Evolutionary conservation across 1,139 yeast genomes (phyloP).

Genomic region (Saccharomyces hybrid): DNA sequence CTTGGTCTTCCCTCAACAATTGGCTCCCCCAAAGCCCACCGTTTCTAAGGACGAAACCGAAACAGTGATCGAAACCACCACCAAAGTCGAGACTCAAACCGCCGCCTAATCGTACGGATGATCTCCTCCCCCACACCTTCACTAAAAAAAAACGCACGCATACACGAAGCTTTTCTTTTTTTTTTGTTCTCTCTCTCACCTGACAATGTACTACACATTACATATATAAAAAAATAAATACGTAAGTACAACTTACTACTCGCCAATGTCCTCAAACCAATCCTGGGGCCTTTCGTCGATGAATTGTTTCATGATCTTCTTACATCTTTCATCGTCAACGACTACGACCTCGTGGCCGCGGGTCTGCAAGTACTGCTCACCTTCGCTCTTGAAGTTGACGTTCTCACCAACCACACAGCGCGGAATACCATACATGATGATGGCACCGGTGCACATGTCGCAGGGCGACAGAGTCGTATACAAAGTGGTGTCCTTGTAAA

Average conservation of each 20-base stretch:
- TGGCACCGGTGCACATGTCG: constrained; percentile 91
- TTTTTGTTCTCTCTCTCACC: not conserved
- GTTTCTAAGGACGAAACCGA: constrained; percentile 1
- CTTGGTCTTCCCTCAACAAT: constrained; percentile 30
- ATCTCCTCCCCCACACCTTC: not conserved
- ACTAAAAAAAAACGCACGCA: not conserved
- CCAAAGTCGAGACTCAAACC: not conserved
- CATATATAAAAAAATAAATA: not conserved
- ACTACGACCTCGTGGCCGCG: constrained; percentile 73
- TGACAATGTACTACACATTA: not conserved
- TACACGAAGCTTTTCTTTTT: not conserved
- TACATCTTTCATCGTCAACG: constrained; percentile 59
- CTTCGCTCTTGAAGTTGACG: constrained; percentile 64
- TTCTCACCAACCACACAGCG: constrained; percentile 88
- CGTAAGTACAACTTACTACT: constrained; percentile 20
- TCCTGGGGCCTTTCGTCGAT: constrained; percentile 69
- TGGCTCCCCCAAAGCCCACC: constrained; percentile 14
- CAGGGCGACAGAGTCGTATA: constrained; percentile 92
- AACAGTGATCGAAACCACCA: not conserved
- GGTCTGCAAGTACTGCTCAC: constrained; percentile 57
- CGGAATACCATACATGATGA: constrained; percentile 75
- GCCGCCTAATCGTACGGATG: not conserved
- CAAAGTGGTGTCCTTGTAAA: constrained; percentile 66
- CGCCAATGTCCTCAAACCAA: constrained; percentile 91
- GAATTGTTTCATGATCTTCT: constrained; percentile 64